These are phyloP conservation scores for Acrodontium crateriforme DNA, from an alignment of 2,329 filamentous ascomycete species.

Conservation along the genomic window DNA sequence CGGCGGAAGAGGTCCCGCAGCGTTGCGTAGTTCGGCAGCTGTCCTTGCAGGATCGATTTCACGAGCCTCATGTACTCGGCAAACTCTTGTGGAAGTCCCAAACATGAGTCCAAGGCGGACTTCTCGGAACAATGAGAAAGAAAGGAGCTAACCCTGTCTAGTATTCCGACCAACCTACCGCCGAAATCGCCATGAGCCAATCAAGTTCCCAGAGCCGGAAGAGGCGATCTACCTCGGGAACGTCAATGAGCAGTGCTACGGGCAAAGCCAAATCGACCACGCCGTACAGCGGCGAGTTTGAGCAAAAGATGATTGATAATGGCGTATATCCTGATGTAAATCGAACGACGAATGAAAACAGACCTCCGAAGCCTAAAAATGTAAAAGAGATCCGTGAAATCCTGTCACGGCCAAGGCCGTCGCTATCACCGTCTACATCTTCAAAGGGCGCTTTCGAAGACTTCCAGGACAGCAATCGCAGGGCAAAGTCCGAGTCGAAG, in stretches of 20 bases:
- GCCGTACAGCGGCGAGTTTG: slow-evolving; percentile 14
- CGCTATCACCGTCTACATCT: slow-evolving; percentile 9
- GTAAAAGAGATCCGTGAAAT: slow-evolving; percentile 6
- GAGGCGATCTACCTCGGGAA: too few species aligned
- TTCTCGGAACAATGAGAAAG: too few species aligned
- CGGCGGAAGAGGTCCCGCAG: too few species aligned
- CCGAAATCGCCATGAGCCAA: too few species aligned
- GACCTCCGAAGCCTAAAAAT: slow-evolving; percentile 8
- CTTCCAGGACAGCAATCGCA: slow-evolving; percentile 9
- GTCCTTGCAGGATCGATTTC: too few species aligned
- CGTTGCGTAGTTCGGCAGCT: too few species aligned
- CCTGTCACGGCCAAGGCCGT: slow-evolving; percentile 6
- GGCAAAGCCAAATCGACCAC: slow-evolving; percentile 11
- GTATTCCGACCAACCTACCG: too few species aligned
- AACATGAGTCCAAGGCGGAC: too few species aligned
- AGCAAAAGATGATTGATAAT: slow-evolving; percentile 15
- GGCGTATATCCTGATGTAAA: slow-evolving; percentile 10
- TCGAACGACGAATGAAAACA: slow-evolving; percentile 2
- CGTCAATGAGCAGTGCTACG: slow-evolving; percentile 4
- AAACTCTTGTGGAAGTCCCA: too few species aligned
- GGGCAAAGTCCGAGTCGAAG: slow-evolving; percentile 7
- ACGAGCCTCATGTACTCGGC: too few species aligned
- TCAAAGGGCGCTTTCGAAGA: slow-evolving; percentile 7
- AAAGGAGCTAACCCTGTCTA: too few species aligned
- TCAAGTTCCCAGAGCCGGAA: too few species aligned